Base-by-base conservation (phyloP, 345 rosid species). In the Populus tremula region DNA sequence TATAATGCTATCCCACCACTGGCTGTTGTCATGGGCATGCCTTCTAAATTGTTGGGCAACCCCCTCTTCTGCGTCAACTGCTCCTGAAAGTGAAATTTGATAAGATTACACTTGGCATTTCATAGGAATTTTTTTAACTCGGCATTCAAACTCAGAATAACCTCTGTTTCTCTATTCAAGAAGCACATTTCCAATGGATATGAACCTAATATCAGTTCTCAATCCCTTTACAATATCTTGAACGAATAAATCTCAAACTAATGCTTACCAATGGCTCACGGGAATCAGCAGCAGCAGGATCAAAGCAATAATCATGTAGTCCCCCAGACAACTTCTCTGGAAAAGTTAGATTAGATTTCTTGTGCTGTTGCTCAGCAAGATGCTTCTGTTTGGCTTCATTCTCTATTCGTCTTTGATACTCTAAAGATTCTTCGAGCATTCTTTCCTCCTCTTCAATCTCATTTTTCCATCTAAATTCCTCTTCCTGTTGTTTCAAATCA, bases 361-460 rank as follows among this genome's bases (percentile, higher is more conserved):
- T 93, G 62, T 86, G 68, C n/a, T 78, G 90, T 77, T 91, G 96
- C 88, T 90, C 96, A 29, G 90, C 92, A 74, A 93, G 92, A 72
- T 86, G 98, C 86, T 94, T 92, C 86, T 82, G 86, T 81, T 96
- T 96, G 69, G 97, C 94, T 88, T 91, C 98, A 85, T 91, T 85
- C 90, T 96, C 98, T 80, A 93, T 89, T 80, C 81, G 84, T 79
- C 96, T 92, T 84, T 93, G 99, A 81, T 92, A 91, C 84, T 91
- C 94, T 71, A 96, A 79, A 38, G 95, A 87, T 85, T 88, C 94
- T 85, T 91, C 92, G 31, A 93, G 97, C 87, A 91, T 92, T 82
- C 90, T 88, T 80, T 90, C 99, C 92, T 93, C 98, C 62, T 84
- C 94, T 86, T 92, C 96, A 74, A 89, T 91, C 90, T 93, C 97